phyloP scores from a whole-genome alignment of 1,139 yeast species.

The Yamadazyma dendronema region DNA sequence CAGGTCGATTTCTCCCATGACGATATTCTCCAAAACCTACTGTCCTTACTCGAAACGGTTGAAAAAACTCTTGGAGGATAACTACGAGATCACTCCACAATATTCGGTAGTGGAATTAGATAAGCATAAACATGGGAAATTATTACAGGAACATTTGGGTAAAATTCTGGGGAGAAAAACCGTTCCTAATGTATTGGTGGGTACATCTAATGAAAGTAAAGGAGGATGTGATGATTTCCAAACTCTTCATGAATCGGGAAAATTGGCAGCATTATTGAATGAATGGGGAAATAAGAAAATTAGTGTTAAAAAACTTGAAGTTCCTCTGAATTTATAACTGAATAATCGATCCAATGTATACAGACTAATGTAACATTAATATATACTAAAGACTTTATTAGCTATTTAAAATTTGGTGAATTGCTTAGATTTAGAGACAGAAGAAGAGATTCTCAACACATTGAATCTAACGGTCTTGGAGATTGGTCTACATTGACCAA shows the following conservation, averaged over 20 bases:
- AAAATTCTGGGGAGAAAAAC: constrained; percentile 60
- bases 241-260: constrained; percentile 56
- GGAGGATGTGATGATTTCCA: constrained; percentile 83
- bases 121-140: constrained; percentile 63
- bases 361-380: constrained; percentile 21
- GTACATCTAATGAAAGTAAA: constrained; percentile 50
- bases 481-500: constrained; percentile 99
- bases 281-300: constrained; percentile 65
- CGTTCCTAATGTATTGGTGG: constrained; percentile 70
- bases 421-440: constrained; percentile 89
- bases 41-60: constrained; percentile 76
- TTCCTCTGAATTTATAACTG: constrained; percentile 46
- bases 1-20: constrained; percentile 63
- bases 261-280: constrained; percentile 46
- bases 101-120: constrained; percentile 82
- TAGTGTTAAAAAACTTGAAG: constrained; percentile 51
- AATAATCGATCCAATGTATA: constrained; percentile 3
- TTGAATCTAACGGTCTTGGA: constrained; percentile 99
- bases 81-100: constrained; percentile 69
- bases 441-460: constrained; percentile 93
- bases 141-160: constrained; percentile 58
- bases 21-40: constrained; percentile 65
- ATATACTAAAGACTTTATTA: constrained; percentile 10
- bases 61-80: constrained; percentile 61
- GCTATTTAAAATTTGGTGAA: constrained; percentile 85